Evolutionary conservation across 1,139 yeast species (phyloP), one percentile per base, ranked within the genome.

Genomic region (Komagataea norvegica): DNA sequence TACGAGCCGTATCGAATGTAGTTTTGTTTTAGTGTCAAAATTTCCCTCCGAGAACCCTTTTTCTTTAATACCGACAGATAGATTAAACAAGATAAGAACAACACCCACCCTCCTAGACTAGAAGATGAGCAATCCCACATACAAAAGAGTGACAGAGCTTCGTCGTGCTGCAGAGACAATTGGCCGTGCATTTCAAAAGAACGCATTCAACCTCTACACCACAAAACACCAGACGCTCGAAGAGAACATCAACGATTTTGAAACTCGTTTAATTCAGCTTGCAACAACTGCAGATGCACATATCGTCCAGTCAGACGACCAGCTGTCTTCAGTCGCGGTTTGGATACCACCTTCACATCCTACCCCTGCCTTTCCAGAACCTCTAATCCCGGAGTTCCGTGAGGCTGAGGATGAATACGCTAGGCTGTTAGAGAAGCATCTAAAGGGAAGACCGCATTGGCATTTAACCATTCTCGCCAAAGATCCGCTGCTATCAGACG

Each of bases 151-250:
- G 11, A 34, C 31, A 3, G 48, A 49, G 23, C 38, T 37, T 18
- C 17, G 30, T 8, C 11, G 28, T 8, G 42, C 46, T 9, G 46
- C 48, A 3, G 40, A 40, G 3, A 29, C 41, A 14, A 35, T 49
- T 14, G 47, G 45, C 4, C 42, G 35, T 6, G 49, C 54, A 1
- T 48, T 48, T 32, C 48, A 49, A 16, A 31, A 45, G 11, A 49
- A 45, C 19, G 17, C 37, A 3, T 36, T 43, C 29, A 48, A 49
- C 36, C 34, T 36, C 11, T 47, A 40, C 26, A 38, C 40, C 8
- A 46, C 51, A 7, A 29, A 35, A 13, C 26, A 36, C 13, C 31
- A 31, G 2, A 15, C 43, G 1, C 17, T 43, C 4, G 49, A 48
- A 22, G 24, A 37, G 8, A 48, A 46, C 34, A 36, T 37, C n/a